phyloP scores from a whole-genome alignment of 139 green algal species.

The Desmodesmus armatus region DNA sequence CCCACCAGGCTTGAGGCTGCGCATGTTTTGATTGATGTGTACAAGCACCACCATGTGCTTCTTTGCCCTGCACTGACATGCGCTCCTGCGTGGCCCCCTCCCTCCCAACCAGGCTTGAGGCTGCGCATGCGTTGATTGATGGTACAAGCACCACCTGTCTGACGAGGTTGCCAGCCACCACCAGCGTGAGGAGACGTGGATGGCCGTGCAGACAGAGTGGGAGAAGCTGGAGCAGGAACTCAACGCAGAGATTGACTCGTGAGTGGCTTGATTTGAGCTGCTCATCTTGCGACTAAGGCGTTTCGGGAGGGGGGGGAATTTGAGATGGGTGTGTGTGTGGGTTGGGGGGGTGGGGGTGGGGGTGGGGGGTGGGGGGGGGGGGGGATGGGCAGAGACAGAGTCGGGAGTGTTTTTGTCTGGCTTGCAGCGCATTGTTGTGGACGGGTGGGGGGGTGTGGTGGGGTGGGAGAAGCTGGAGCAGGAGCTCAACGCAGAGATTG shows the following conservation, averaged over 20 bases:
- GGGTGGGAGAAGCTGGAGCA: slow-evolving; percentile 42
- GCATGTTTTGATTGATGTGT: neutral
- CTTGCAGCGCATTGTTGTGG: too few relatives aligned
- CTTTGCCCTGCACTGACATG: neutral
- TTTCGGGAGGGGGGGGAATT: too few relatives aligned
- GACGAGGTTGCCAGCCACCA: slow-evolving; percentile 44
- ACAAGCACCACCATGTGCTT: neutral
- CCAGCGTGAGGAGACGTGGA: slow-evolving; percentile 46
- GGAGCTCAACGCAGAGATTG: slow-evolving; percentile 35
- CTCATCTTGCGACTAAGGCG: too few relatives aligned
- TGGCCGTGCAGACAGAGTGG: slow-evolving; percentile 45
- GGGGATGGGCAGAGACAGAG: too few relatives aligned
- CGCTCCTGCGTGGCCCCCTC: neutral
- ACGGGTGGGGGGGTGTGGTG: too few relatives aligned
- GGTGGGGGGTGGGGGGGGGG: too few relatives aligned
- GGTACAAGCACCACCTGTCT: slow-evolving; percentile 37
- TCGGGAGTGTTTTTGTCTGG: too few relatives aligned
- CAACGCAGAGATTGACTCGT: slow-evolving; percentile 31
- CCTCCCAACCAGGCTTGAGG: slow-evolving; percentile 1
- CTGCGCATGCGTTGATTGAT: slow-evolving; percentile 35
- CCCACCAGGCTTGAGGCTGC: neutral
- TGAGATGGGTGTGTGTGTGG: too few relatives aligned
- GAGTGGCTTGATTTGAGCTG: slow-evolving; percentile 3
- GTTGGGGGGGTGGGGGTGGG: too few relatives aligned
- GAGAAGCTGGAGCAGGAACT: slow-evolving; percentile 39